Evolutionary conservation across 768 basidiomycete genomes (phyloP).

Genomic region (Boletus huronensis): DNA sequence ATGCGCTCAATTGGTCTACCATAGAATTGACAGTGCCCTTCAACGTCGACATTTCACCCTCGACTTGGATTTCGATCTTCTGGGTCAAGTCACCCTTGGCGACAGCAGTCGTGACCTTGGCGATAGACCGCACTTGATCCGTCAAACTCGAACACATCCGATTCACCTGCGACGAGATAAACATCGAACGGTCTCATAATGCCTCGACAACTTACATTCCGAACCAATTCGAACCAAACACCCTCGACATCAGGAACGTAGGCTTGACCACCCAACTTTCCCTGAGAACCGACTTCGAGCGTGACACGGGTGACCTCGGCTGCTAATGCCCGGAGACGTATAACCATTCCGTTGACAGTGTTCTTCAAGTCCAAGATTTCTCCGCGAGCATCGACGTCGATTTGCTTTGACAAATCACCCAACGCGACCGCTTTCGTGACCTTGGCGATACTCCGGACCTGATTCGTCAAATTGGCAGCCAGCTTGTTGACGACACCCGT

Average conservation of each 20-base stretch:
- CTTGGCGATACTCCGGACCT: slow-evolving; percentile 55
- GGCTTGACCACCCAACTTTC: slow-evolving; percentile 86
- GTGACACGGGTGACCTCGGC: slow-evolving; percentile 84
- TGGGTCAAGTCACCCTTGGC: slow-evolving; percentile 88
- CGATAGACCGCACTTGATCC: slow-evolving; percentile 80
- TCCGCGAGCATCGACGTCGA: slow-evolving; percentile 86
- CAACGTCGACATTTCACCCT: slow-evolving; percentile 83
- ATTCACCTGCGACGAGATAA: slow-evolving; percentile 49
- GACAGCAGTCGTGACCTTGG: slow-evolving; percentile 83
- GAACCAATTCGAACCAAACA: slow-evolving; percentile 83
- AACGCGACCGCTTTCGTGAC: slow-evolving; percentile 78
- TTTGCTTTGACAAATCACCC: slow-evolving; percentile 86
- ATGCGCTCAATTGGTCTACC: slow-evolving; percentile 87
- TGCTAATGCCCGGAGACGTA: slow-evolving; percentile 58
- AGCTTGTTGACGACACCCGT: slow-evolving; percentile 82
- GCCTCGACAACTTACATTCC: slow-evolving; percentile 48
- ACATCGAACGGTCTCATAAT: background rate
- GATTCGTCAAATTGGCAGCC: slow-evolving; percentile 68
- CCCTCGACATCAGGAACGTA: slow-evolving; percentile 87
- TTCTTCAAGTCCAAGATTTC: slow-evolving; percentile 84
- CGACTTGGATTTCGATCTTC: slow-evolving; percentile 88
- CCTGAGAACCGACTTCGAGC: slow-evolving; percentile 82
- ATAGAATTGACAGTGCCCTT: slow-evolving; percentile 89
- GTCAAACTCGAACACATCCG: slow-evolving; percentile 80
- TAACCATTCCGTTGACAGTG: slow-evolving; percentile 53